Percentiles rank a stretch among this genome's conserved stretches.
Evolutionary conservation across 2,329 filamentous ascomycete species (phyloP).

Genomic region (Lomentospora prolificans): DNA sequence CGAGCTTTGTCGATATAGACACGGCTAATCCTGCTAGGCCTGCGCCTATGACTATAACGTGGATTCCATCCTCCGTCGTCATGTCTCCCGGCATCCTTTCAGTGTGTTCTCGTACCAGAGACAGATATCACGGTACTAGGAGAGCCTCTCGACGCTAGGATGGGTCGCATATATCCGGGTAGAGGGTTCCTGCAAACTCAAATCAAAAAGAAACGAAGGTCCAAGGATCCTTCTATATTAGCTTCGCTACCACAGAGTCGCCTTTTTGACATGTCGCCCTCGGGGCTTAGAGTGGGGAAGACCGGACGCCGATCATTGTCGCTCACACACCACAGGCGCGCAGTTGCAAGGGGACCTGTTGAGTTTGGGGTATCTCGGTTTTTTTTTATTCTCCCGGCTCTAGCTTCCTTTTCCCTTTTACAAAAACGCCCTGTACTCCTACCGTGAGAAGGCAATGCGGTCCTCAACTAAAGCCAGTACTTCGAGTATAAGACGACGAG

Average conservation of each 20-base stretch:
- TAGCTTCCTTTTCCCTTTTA: neutral
- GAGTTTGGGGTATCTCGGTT: neutral
- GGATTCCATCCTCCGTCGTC: neutral
- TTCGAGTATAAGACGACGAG: too few species aligned
- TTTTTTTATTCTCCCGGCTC: neutral
- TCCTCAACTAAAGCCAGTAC: too few species aligned
- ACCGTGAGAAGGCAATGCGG: neutral
- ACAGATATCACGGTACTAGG: too few species aligned
- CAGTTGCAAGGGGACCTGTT: neutral
- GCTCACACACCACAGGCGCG: too few species aligned
- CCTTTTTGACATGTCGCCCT: neutral
- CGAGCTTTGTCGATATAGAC: conserved; percentile 5
- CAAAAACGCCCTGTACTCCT: neutral
- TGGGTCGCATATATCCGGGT: too few species aligned
- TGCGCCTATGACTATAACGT: conserved; percentile 8
- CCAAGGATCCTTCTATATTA: too few species aligned
- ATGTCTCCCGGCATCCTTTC: neutral
- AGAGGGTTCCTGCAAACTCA: too few species aligned
- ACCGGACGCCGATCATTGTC: too few species aligned
- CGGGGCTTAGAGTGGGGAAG: neutral
- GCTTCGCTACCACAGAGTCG: neutral
- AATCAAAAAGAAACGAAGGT: too few species aligned
- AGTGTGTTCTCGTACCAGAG: too few species aligned
- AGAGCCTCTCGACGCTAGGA: too few species aligned
- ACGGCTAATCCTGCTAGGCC: conserved; percentile 9